Percentiles rank a stretch among this genome's conserved stretches.
Evolutionary conservation across 805 yeast genomes (phyloP).

Genomic region (Saturnispora silvae): DNA sequence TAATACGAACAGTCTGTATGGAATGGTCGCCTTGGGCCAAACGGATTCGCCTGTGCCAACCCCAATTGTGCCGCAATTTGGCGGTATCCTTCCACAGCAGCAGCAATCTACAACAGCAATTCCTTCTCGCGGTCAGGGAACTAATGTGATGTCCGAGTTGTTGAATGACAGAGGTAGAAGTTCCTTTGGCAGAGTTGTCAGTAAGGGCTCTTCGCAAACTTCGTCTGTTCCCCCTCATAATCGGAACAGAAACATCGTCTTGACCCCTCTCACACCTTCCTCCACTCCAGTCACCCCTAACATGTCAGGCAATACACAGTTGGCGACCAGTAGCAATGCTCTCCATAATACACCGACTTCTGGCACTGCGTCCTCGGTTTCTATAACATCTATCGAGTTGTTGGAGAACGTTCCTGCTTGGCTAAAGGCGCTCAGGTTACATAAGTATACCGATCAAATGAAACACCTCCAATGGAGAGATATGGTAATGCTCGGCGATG

Average conservation of each 20-base stretch:
- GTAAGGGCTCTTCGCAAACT: not conserved
- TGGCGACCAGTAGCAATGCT: too few species aligned
- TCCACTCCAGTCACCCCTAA: not conserved
- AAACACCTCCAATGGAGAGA: conserved; percentile 70
- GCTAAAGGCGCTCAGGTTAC: conserved; percentile 82
- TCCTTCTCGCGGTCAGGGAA: too few species aligned
- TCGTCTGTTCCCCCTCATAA: not conserved
- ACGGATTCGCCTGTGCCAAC: too few species aligned
- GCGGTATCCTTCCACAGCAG: too few species aligned
- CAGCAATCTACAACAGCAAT: too few species aligned
- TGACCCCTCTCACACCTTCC: not conserved
- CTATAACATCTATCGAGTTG: too few species aligned
- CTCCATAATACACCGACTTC: too few species aligned
- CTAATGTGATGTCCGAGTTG: conserved; percentile 2
- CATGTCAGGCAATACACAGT: not conserved
- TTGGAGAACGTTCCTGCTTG: conserved; percentile 80
- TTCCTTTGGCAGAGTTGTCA: not conserved
- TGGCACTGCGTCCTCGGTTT: too few species aligned
- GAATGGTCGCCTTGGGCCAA: too few species aligned
- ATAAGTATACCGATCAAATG: conserved; percentile 84
- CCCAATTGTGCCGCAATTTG: too few species aligned
- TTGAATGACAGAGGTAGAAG: conserved; percentile 4
- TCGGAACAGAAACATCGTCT: not conserved
- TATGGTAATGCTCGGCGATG: conserved; percentile 61
- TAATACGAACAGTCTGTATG: too few species aligned